Evolutionary conservation across 1,284 basidiomycete genomes (phyloP), one percentile per base, ranked within the genome.

Genomic region (Trametes hirsuta): DNA sequence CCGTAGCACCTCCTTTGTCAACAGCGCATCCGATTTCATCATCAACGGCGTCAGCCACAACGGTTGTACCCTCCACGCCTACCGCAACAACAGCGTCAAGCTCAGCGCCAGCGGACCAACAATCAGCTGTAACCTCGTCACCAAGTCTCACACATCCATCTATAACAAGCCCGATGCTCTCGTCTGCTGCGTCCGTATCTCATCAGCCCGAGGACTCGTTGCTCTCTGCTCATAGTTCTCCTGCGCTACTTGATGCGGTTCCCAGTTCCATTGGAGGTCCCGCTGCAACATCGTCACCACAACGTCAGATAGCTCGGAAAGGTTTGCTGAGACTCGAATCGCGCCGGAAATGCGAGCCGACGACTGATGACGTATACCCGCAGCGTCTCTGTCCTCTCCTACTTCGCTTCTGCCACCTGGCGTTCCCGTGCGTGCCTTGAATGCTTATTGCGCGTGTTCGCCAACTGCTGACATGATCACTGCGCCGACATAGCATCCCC

Each of bases 81-180:
- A 70, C 76, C 41, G 71, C 71, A 24, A 67, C 79, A 10, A 74
- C 79, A 44, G 72, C 75, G 54, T 63, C 77, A 53, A 68, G 77
- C 39, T 75, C 81, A 48, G 66, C 74, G 49, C 71, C 78, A 46
- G 75, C 79, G 60, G 85, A 87, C 49, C 81, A 84, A 55, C 76
- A 79, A 47, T 83, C 83, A 24, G 79, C 77, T 18, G 73, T 79
- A 25, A 74, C 84, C 22, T 85, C 88, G 0, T 92, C 91, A 12
- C 91, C 90, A 34, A 91, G 91, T 71, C 74, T 92, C 55, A 92
- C 91, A 18, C 90, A 92, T 72, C 87, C 85, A 44, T 92, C 91
- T 4, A 79, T 88, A 49, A 88, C 88, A 59, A 92, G 90, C 66
- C 88, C 91, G 0, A 85, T 92, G 77, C 69, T 92, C 47, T 90